Evolutionary conservation across 768 basidiomycete species (phyloP).

Genomic region (Mycena filopes): DNA sequence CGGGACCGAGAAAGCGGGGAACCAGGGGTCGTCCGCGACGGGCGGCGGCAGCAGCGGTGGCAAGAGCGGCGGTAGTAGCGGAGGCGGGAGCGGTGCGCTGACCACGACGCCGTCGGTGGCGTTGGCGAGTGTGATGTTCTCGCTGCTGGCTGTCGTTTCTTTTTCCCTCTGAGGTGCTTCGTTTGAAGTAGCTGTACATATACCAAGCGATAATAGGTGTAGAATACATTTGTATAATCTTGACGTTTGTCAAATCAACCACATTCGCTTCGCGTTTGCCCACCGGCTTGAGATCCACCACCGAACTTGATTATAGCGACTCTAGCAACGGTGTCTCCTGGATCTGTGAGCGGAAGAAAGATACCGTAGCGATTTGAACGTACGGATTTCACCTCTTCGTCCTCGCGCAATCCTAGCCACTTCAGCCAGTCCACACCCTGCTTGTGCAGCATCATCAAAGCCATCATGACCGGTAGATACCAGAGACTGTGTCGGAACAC

Average conservation of each 20-base stretch:
- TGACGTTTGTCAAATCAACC: conserved; percentile 14
- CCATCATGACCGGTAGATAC: conserved; percentile 91
- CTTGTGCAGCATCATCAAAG: conserved; percentile 96
- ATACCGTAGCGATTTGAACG: background rate
- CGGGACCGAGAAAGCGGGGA: conserved; percentile 9
- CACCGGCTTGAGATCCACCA: too few species aligned
- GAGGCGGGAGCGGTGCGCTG: background rate
- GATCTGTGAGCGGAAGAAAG: too few species aligned
- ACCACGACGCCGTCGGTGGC: conserved; percentile 1
- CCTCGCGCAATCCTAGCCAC: conserved; percentile 61
- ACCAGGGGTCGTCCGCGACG: background rate
- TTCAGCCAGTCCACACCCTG: conserved; percentile 81
- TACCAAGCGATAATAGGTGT: conserved; percentile 5
- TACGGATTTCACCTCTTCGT: conserved; percentile 9
- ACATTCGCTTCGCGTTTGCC: conserved; percentile 1
- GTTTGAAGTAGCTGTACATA: background rate
- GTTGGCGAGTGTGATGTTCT: background rate
- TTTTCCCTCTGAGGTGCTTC: too few species aligned
- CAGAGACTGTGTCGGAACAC: conserved; percentile 87
- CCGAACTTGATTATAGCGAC: too few species aligned
- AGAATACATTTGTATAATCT: conserved; percentile 18
- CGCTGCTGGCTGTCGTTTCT: conserved; percentile 11
- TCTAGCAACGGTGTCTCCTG: too few species aligned
- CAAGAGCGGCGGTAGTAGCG: background rate
- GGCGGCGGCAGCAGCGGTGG: background rate